These are phyloP conservation scores for Fusarium nodosum DNA, from an alignment of 2,329 filamentous ascomycete genomes.

Conservation along the genomic window DNA sequence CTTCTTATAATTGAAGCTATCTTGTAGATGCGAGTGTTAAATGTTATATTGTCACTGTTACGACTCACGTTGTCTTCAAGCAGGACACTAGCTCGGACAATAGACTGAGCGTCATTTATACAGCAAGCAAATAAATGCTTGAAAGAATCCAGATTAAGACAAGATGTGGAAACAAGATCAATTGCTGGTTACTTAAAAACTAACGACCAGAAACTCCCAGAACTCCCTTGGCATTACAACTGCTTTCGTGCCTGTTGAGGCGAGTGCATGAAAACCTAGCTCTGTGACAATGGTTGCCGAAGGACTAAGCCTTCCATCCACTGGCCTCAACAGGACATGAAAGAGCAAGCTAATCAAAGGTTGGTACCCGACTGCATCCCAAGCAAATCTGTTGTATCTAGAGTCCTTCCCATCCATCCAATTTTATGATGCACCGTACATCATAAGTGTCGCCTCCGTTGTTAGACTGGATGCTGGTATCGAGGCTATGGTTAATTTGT, in stretches of 20 bases:
- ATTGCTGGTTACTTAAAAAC: slow-evolving; percentile 24
- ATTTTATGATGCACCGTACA: slow-evolving; percentile 32
- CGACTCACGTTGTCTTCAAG: neutral
- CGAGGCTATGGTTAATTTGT: slow-evolving; percentile 48
- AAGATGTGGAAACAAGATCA: neutral
- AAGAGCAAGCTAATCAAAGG: slow-evolving; percentile 2
- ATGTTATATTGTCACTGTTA: neutral
- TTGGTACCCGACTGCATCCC: slow-evolving; percentile 2
- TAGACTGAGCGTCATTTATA: neutral
- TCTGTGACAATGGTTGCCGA: slow-evolving; percentile 1
- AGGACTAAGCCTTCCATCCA: neutral
- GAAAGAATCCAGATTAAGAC: too few relatives aligned
- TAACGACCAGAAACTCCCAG: slow-evolving; percentile 30
- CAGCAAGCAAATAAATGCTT: neutral
- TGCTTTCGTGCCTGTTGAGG: slow-evolving; percentile 16
- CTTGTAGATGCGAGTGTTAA: neutral
- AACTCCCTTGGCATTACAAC: slow-evolving; percentile 31
- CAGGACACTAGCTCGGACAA: neutral
- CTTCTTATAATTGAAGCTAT: neutral
- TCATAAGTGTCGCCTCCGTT: slow-evolving; percentile 23
- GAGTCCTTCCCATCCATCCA: slow-evolving; percentile 21
- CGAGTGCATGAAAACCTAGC: slow-evolving; percentile 12
- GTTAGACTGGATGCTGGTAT: slow-evolving; percentile 32
- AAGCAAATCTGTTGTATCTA: slow-evolving; percentile 25
- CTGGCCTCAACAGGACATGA: slow-evolving; percentile 15